phyloP scores from a whole-genome alignment of 164 flowering plant species.

The Nelumbo lutea region DNA sequence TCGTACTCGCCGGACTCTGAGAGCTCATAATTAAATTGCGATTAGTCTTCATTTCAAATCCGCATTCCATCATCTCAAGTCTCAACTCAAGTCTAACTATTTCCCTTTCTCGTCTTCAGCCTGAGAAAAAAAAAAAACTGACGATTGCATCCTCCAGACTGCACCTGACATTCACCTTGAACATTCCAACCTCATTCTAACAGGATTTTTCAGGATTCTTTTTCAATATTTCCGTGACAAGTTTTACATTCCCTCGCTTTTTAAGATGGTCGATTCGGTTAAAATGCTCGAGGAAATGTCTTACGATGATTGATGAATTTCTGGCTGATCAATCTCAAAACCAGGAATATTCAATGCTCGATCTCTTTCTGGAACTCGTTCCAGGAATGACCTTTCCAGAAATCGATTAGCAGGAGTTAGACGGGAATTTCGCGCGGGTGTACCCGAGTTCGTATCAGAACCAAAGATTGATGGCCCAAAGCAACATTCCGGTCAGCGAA shows the following conservation, averaged over 20 bases:
- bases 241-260: too few relatives aligned
- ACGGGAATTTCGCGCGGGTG: background rate
- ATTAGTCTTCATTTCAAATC: background rate
- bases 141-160: too few relatives aligned
- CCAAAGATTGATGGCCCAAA: slow-evolving; percentile 16
- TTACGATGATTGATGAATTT: too few relatives aligned
- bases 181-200: too few relatives aligned
- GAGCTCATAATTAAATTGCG: background rate
- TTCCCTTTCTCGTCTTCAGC: too few relatives aligned
- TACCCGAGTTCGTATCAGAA: background rate
- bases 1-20: background rate
- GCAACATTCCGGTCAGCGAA: slow-evolving; percentile 63
- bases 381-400: background rate
- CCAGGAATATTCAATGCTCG: background rate
- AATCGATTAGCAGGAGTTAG: background rate
- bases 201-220: too few relatives aligned
- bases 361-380: background rate
- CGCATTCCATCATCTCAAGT: background rate
- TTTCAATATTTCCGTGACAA: too few relatives aligned
- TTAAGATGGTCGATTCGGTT: too few relatives aligned
- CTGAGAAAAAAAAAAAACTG: too few relatives aligned
- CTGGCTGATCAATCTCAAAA: background rate
- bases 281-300: too few relatives aligned
- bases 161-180: too few relatives aligned
- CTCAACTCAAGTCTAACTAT: too few relatives aligned